These are phyloP conservation scores for Xenoacremonium recifei DNA, from an alignment of 2,329 filamentous ascomycete genomes.

Conservation along the genomic window DNA sequence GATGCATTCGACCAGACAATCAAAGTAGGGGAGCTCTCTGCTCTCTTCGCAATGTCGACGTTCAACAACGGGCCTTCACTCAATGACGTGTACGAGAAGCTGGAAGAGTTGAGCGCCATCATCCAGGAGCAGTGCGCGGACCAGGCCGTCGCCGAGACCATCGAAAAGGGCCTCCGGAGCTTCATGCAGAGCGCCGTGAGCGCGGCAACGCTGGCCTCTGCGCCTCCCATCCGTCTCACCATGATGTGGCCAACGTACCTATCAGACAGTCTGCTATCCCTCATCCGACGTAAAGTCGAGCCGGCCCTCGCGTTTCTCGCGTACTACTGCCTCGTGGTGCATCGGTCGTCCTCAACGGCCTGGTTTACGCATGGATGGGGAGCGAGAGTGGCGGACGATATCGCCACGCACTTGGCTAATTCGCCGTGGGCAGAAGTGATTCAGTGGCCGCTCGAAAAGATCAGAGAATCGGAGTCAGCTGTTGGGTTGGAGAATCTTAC, in stretches of 20 bases:
- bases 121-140: conserved; percentile 1
- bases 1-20: conserved; percentile 18
- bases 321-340: background rate
- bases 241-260: conserved; percentile 16
- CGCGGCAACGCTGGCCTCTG: background rate
- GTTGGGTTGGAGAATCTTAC: no score
- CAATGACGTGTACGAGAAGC: conserved; percentile 5
- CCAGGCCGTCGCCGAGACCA: background rate
- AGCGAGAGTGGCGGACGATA: background rate
- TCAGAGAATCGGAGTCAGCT: background rate
- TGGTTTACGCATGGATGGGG: background rate
- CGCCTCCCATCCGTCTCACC: conserved; percentile 6
- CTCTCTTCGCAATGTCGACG: conserved; percentile 5
- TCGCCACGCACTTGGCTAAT: background rate
- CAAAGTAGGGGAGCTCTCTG: background rate
- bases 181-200: conserved; percentile 7
- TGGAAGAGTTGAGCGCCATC: conserved; percentile 10
- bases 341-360: background rate
- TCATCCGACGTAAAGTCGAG: background rate
- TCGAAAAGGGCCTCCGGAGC: conserved; percentile 4
- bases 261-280: background rate
- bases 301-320: background rate
- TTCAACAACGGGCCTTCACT: conserved; percentile 3
- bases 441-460: background rate
- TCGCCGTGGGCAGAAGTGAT: background rate